Evolutionary conservation across 768 basidiomycete genomes (phyloP).

Genomic region (Gymnopilus junonius): DNA sequence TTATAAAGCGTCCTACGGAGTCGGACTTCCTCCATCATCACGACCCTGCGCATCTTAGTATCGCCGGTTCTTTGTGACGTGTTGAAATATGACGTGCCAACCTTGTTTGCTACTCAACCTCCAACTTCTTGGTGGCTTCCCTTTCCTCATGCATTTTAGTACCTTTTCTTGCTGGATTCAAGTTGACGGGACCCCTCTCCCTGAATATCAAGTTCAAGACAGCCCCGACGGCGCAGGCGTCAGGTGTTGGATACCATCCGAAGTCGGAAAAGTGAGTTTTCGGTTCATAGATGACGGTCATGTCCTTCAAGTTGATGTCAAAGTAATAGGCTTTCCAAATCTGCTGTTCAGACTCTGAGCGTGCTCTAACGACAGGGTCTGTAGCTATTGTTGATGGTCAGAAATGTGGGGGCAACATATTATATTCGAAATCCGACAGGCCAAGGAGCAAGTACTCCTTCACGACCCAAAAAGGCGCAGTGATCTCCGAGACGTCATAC

Average conservation of each 20-base stretch:
- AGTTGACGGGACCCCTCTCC: neutral
- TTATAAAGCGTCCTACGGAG: too few relatives aligned
- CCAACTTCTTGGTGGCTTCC: neutral
- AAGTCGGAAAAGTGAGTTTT: neutral
- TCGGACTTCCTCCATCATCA: neutral
- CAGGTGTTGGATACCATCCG: neutral
- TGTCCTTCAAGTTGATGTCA: neutral
- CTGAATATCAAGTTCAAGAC: neutral
- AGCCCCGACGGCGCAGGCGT: neutral
- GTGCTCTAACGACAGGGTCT: neutral
- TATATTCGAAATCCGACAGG: neutral
- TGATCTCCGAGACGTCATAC: neutral
- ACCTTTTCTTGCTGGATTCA: constrained; percentile 1
- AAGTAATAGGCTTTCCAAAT: neutral
- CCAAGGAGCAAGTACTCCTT: neutral
- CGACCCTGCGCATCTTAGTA: too few relatives aligned
- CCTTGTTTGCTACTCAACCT: too few relatives aligned
- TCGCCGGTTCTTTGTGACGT: too few relatives aligned
- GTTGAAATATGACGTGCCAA: too few relatives aligned
- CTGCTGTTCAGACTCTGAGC: neutral
- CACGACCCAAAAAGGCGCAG: neutral
- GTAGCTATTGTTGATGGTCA: neutral
- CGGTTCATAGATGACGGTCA: too few relatives aligned
- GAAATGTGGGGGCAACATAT: neutral
- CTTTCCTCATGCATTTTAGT: neutral